Evolutionary conservation across 768 basidiomycete genomes (phyloP).

Genomic region (Xerocomellus chrysenteron): DNA sequence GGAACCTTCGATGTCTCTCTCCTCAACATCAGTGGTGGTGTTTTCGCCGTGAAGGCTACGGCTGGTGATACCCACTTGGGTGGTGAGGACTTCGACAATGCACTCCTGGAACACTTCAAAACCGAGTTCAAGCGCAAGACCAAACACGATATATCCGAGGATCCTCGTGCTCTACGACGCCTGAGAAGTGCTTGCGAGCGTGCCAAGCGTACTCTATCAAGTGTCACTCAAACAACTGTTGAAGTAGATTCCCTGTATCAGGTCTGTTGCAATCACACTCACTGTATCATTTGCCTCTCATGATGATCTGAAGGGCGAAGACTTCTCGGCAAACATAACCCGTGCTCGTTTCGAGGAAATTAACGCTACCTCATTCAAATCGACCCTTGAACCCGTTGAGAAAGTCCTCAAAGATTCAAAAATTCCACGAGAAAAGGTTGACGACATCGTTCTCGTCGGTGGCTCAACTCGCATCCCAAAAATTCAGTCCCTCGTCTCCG

Average conservation of each 20-base stretch:
- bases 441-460: conserved; percentile 99
- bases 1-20: conserved; percentile 99
- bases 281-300: conserved; percentile 1
- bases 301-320: conserved; percentile 67
- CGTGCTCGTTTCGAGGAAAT: conserved; percentile 99
- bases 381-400: conserved; percentile 96
- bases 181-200: conserved; percentile 97
- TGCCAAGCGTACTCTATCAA: conserved; percentile 98
- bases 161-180: conserved; percentile 94
- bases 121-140: conserved; percentile 98
- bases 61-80: conserved; percentile 99
- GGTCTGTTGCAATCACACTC: conserved; percentile 40
- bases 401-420: conserved; percentile 99
- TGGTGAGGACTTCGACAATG: conserved; percentile 99
- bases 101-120: conserved; percentile 98
- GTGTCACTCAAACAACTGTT: conserved; percentile 97
- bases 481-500: conserved; percentile 96
- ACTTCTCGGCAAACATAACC: conserved; percentile 98
- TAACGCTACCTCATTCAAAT: conserved; percentile 93
- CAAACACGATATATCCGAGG: conserved; percentile 95
- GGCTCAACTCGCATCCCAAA: conserved; percentile 99
- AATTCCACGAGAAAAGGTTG: conserved; percentile 95
- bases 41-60: conserved; percentile 99
- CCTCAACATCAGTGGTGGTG: conserved; percentile 95
- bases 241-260: conserved; percentile 99